A percentile compares a stretch with the other conserved stretches of the same genome.
Evolutionary conservation across 441 rosid genomes (phyloP).

Genomic region (Brassica hybrid): DNA sequence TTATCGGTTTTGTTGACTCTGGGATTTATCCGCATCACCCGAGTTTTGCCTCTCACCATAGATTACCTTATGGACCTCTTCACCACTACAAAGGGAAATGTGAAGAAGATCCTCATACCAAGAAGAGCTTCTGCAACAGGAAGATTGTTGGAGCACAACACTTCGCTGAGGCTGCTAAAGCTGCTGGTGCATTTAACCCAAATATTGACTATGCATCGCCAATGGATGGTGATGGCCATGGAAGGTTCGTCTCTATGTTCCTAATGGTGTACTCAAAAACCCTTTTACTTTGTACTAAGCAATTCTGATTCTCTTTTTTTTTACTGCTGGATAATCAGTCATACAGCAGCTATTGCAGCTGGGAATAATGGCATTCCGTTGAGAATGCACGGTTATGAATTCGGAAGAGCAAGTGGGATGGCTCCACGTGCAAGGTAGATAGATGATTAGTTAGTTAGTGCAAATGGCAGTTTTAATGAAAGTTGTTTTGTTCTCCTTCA

Average conservation of each 20-base stretch:
- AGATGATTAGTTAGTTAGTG: conserved; percentile 10
- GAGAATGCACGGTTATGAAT: conserved; percentile 85
- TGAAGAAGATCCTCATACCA: conserved; percentile 76
- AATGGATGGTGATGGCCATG: conserved; percentile 98
- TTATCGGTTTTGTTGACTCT: conserved; percentile 93
- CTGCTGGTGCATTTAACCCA: conserved; percentile 90
- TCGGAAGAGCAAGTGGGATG: conserved; percentile 98
- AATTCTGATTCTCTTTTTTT: conserved; percentile 27
- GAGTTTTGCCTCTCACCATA: conserved; percentile 68
- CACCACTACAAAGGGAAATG: conserved; percentile 90
- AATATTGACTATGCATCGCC: conserved; percentile 88
- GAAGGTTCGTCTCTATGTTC: conserved; percentile 62
- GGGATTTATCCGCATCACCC: conserved; percentile 94
- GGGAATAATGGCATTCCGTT: conserved; percentile 97
- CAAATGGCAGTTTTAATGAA: conserved; percentile 3
- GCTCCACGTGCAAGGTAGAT: conserved; percentile 97
- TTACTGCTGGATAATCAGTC: conserved; percentile 51
- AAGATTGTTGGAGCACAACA: conserved; percentile 95
- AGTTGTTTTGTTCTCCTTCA: conserved; percentile 11
- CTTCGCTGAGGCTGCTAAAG: conserved; percentile 93
- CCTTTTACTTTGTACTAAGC: conserved; percentile 14
- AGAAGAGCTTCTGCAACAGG: conserved; percentile 82
- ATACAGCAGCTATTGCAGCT: conserved; percentile 96
- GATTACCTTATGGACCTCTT: conserved; percentile 77
- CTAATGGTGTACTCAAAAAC: neutral